phyloP scores from a whole-genome alignment of 2,329 filamentous ascomycete genomes.

The Cylindrodendrum hubeiense region DNA sequence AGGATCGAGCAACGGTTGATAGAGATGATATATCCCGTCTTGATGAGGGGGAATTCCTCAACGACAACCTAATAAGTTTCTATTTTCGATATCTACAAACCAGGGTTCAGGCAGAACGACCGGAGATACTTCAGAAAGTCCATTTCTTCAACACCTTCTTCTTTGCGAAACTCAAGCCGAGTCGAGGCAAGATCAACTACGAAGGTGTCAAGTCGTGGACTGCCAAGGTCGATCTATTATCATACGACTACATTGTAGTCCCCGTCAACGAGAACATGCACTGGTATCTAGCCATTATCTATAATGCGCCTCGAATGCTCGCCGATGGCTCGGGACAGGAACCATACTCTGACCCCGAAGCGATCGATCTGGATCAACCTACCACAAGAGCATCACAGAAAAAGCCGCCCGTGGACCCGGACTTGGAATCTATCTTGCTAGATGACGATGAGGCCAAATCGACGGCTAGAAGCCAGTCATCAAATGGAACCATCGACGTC shows the following conservation, averaged over 20 bases:
- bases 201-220: slow-evolving; percentile 91
- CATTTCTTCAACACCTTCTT: slow-evolving; percentile 97
- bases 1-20: slow-evolving; percentile 74
- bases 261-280: slow-evolving; percentile 90
- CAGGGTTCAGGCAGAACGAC: slow-evolving; percentile 65
- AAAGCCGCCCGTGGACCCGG: slow-evolving; percentile 31
- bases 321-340: slow-evolving; percentile 31
- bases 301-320: slow-evolving; percentile 80
- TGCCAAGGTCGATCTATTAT: slow-evolving; percentile 83
- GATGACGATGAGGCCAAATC: slow-evolving; percentile 32
- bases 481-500: slow-evolving; percentile 7
- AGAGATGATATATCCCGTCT: slow-evolving; percentile 81
- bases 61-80: slow-evolving; percentile 93
- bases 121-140: slow-evolving; percentile 72
- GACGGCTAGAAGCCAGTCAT: slow-evolving; percentile 15
- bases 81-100: slow-evolving; percentile 82
- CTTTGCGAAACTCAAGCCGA: slow-evolving; percentile 80
- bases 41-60: slow-evolving; percentile 87
- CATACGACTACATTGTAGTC: slow-evolving; percentile 89
- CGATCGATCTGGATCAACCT: slow-evolving; percentile 31
- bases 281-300: slow-evolving; percentile 97
- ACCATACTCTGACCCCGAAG: slow-evolving; percentile 15
- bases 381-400: slow-evolving; percentile 25
- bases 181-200: slow-evolving; percentile 79
- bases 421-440: slow-evolving; percentile 41